Evolutionary conservation across 441 rosid genomes (phyloP), one percentile per base, ranked within the genome.

Genomic region (Brassica hybrid): DNA sequence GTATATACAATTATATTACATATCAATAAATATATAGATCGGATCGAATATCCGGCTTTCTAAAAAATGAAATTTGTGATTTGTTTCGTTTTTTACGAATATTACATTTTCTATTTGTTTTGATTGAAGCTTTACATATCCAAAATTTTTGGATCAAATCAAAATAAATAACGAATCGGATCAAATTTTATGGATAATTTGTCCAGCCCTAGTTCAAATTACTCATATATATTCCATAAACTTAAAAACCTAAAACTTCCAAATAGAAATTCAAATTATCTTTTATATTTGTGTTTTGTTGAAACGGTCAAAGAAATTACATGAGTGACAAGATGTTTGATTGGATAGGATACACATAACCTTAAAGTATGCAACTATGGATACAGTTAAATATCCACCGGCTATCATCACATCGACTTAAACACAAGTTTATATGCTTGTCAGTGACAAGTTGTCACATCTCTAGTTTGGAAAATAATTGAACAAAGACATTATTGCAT

Each of bases 371-470:
- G 59, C 1, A 54, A 54, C 59, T 52, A 7, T 52, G 58, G 21
- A 52, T 52, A 16, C 58, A 50, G 57, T 3, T 12, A 45, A 43
- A 52, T 52, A 61, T 52, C 62, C 11, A 69, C 48, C 0, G 13
- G n/a, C n/a, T 41, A 41, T 41, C 48, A 41, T 41, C 48, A 41
- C 48, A 41, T 41, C 48, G 48, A 11, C 48, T 11, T 41, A 41
- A 41, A 41, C 43, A 41, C 6, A 11, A 11, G 48, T n/a, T 41
- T 41, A 41, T 41, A 41, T 34, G 38, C 38, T n/a, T 27, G 76
- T 41, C 52, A 65, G 80, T 23, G 58, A 52, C 0, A 5, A 69
- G 75, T 11, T 77, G 76, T 77, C 59, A 66, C 81, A 68, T 79
- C 38, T 64, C 1, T 38, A 52, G 38, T 73, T 52, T 67, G 65